A percentile compares a stretch with the other conserved stretches of the same genome.
These are phyloP conservation scores for Penicillium samsonianum DNA, from an alignment of 495 filamentous ascomycete species.

Conservation along the genomic window DNA sequence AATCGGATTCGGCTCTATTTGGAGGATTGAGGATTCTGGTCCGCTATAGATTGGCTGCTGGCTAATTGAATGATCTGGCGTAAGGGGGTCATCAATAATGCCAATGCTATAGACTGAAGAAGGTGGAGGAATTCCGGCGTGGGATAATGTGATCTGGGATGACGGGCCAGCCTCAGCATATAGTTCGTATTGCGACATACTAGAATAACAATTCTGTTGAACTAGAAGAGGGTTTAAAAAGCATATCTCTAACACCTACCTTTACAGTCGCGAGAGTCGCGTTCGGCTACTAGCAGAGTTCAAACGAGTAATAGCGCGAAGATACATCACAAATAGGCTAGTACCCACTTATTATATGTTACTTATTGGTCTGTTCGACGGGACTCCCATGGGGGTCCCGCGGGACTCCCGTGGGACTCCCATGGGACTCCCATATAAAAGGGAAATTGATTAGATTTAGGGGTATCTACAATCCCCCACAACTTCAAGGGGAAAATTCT, in stretches of 20 bases:
- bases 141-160: background rate
- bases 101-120: background rate
- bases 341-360: no score
- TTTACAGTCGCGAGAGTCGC: no score
- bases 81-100: background rate
- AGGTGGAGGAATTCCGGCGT: background rate
- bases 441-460: background rate
- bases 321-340: no score
- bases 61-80: no score
- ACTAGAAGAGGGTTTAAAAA: no score
- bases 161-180: background rate
- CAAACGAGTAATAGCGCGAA: no score
- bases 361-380: no score
- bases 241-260: no score
- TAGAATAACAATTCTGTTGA: background rate
- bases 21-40: background rate
- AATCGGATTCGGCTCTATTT: background rate
- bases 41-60: no score
- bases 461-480: background rate
- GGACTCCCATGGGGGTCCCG: background rate
- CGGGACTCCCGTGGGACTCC: no score
- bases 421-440: background rate
- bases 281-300: no score
- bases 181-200: background rate
- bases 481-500: background rate